These are phyloP conservation scores for Vitis hybrid DNA, from an alignment of 177 flowering plant genomes.

Conservation along the genomic window DNA sequence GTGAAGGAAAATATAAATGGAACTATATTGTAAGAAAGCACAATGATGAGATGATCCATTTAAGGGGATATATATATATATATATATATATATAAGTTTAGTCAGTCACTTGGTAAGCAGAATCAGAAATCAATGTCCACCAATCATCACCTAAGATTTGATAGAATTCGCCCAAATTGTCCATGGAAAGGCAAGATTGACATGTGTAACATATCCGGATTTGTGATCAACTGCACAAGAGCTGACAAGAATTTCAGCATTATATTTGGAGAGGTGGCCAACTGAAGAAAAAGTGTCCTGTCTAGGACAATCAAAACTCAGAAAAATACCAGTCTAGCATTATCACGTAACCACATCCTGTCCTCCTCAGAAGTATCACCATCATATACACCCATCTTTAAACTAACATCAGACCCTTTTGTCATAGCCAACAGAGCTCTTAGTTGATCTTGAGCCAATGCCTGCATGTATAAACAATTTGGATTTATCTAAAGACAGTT, in stretches of 20 bases:
- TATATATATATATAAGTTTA: neutral
- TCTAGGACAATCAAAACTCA: slow-evolving; percentile 14
- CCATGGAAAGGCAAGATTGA: slow-evolving; percentile 86
- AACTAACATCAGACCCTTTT: slow-evolving; percentile 36
- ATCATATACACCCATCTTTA: slow-evolving; percentile 81
- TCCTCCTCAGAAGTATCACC: slow-evolving; percentile 81
- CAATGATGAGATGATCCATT: neutral
- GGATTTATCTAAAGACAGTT: neutral
- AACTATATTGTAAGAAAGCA: neutral
- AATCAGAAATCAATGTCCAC: neutral
- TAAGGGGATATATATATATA: neutral
- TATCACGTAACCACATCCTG: slow-evolving; percentile 66
- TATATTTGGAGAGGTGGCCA: slow-evolving; percentile 2
- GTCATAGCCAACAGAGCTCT: slow-evolving; percentile 59
- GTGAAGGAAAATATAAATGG: neutral
- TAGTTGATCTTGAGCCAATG: slow-evolving; percentile 94
- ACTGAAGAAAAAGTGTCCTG: neutral
- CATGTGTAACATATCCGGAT: slow-evolving; percentile 95
- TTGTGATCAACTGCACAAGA: slow-evolving; percentile 79
- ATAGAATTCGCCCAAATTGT: slow-evolving; percentile 65
- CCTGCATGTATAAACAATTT: slow-evolving; percentile 43
- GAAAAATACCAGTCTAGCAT: slow-evolving; percentile 78
- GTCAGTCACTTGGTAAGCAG: neutral
- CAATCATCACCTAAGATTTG: slow-evolving; percentile 71
- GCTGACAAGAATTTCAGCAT: slow-evolving; percentile 10